Evolutionary conservation across 306 rosid species (phyloP).

Genomic region (Abrus precatorius): DNA sequence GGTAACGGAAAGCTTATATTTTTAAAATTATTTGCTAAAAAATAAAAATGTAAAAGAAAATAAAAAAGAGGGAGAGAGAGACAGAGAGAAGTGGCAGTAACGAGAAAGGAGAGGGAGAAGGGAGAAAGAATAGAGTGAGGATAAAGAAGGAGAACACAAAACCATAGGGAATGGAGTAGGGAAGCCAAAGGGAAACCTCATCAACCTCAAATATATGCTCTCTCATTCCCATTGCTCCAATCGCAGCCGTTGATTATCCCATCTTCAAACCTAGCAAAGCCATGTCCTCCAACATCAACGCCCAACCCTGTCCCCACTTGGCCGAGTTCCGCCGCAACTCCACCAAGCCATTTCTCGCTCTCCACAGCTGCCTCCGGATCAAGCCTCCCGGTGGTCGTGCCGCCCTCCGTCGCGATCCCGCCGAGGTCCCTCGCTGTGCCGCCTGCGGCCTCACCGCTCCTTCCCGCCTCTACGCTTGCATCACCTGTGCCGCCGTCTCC

Average conservation of each 20-base stretch:
- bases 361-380: constrained; percentile 85
- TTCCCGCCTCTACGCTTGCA: constrained; percentile 74
- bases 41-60: neutral
- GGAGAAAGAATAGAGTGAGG: neutral
- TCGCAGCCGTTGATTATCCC: constrained; percentile 69
- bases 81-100: neutral
- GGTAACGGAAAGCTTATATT: too few relatives aligned
- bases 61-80: neutral
- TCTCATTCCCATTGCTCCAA: constrained; percentile 50
- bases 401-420: constrained; percentile 78
- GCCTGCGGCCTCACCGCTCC: constrained; percentile 64
- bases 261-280: constrained; percentile 54
- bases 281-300: constrained; percentile 83
- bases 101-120: neutral
- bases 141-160: neutral
- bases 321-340: constrained; percentile 76
- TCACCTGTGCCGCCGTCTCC: constrained; percentile 79
- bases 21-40: too few relatives aligned
- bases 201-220: constrained; percentile 49
- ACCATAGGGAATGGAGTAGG: neutral
- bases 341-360: constrained; percentile 75
- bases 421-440: constrained; percentile 74
- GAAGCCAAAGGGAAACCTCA: constrained; percentile 16
- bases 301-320: constrained; percentile 79
- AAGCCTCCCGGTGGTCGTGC: constrained; percentile 86